Evolutionary conservation across 345 rosid species (phyloP), one percentile per base, ranked within the genome.

Genomic region (Eucalyptus victrix): DNA sequence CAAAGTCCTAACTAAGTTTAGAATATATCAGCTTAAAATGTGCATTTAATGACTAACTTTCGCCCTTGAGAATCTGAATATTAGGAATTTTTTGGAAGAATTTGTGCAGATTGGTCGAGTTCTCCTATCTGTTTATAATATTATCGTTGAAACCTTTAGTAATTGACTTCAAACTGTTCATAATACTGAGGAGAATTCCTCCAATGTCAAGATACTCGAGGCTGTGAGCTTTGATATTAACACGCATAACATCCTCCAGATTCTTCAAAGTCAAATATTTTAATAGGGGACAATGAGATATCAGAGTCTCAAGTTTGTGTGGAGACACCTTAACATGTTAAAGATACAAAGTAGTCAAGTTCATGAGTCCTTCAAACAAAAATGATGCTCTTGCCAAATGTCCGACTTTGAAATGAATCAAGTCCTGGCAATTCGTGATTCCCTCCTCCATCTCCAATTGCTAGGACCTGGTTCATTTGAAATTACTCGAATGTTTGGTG

Each of bases 381-480:
- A 28, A 60, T 26, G n/a, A 12, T 28, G 2, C n/a, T 60, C 0
- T 60, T 0, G 15, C 32, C 7, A 1, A 28, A 60, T 1, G 13
- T 28, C 67, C 0, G 0, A 26, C 58, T 60, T 60, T 28, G 7
- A 12, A 60, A 60, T 60, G n/a, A 60, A 60, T 60, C 67, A 28
- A 28, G 0, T 60, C 16, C 0, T 60, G 0, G n/a, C 67, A 60
- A 60, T 60, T 23, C 2, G 1, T 24, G 62, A 24, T 56, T 56
- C 30, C 62, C 13, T 56, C 13, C 13, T 56, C 62, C 62, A 24
- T 56, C 37, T 34, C 37, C 37, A 34, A 34, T 34, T 34, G 37
- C 37, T 34, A 34, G 37, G 37, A 34, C 37, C 37, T 34, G 37
- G 37, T 34, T 34, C 37, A 34, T 34, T 34, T 34, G 37, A 34